A percentile compares a stretch with the other conserved stretches of the same genome.
Evolutionary conservation across 1,284 basidiomycete genomes (phyloP).

Genomic region (Cutaneotrichosporon dermatis): DNA sequence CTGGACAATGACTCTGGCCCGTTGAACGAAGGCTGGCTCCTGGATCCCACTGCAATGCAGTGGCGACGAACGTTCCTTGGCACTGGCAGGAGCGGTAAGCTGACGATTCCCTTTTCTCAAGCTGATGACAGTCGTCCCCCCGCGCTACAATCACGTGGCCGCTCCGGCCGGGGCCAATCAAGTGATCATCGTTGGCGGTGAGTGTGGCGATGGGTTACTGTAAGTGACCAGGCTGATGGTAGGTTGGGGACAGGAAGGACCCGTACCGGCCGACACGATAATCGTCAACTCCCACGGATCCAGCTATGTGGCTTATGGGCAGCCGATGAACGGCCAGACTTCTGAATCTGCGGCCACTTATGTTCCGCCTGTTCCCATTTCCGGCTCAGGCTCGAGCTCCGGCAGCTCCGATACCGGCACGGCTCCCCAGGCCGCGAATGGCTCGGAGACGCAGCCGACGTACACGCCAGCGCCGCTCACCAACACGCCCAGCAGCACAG

Average conservation of each 20-base stretch:
- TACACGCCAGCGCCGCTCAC: not conserved
- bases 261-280: not conserved
- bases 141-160: slow-evolving; percentile 68
- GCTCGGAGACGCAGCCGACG: not conserved
- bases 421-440: no score
- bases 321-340: no score
- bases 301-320: no score
- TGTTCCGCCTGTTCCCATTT: no score
- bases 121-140: slow-evolving; percentile 51
- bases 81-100: not conserved
- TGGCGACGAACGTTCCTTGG: slow-evolving; percentile 28
- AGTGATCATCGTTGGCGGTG: slow-evolving; percentile 74
- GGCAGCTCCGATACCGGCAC: no score
- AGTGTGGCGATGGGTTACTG: slow-evolving; percentile 3
- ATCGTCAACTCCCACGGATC: not conserved
- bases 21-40: slow-evolving; percentile 67
- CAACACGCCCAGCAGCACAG: not conserved
- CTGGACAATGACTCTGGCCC: slow-evolving; percentile 58
- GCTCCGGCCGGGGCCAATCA: slow-evolving; percentile 56
- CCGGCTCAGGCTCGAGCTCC: no score
- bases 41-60: slow-evolving; percentile 58
- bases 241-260: not conserved
- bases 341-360: no score
- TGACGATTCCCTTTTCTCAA: no score
- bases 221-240: not conserved